These are phyloP conservation scores for Protomyces gravidus DNA, from an alignment of 1,139 yeast genomes.

Conservation along the genomic window DNA sequence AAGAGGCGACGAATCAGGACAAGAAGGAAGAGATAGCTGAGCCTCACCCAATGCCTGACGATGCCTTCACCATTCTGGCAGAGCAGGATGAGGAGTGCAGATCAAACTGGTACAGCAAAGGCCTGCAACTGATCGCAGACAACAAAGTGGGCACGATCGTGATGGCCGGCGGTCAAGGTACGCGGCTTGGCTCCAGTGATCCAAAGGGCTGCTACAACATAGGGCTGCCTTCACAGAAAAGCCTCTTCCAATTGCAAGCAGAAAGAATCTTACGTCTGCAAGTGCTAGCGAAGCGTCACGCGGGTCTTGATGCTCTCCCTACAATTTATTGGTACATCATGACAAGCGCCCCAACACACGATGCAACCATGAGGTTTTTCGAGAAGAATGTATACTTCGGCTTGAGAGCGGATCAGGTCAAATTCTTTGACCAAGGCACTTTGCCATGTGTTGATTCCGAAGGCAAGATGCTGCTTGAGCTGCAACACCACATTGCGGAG, in stretches of 20 bases:
- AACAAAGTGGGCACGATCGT: constrained; percentile 82
- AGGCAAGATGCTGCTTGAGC: constrained; percentile 69
- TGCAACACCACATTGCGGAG: constrained; percentile 57
- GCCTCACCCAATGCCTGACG: constrained; percentile 42
- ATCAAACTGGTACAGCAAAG: constrained; percentile 53
- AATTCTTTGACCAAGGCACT: constrained; percentile 90
- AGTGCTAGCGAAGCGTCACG: constrained; percentile 48
- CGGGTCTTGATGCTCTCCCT: constrained; percentile 39
- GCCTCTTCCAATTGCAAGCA: constrained; percentile 88
- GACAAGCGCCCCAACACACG: constrained; percentile 90
- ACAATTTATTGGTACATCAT: constrained; percentile 81
- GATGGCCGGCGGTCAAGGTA: constrained; percentile 98
- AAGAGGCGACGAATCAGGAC: constrained; percentile 34
- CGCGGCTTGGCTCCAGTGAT: constrained; percentile 77
- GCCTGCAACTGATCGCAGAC: constrained; percentile 62
- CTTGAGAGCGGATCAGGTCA: constrained; percentile 53
- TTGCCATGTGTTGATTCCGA: constrained; percentile 77
- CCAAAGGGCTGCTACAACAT: constrained; percentile 96
- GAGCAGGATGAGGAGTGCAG: constrained; percentile 35
- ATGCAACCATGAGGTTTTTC: constrained; percentile 71
- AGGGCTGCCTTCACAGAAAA: constrained; percentile 74
- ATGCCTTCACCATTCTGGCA: constrained; percentile 41
- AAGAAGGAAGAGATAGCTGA: constrained; percentile 29
- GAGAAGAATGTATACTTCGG: constrained; percentile 63
- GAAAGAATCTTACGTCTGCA: constrained; percentile 71